Evolutionary conservation across 2,329 filamentous ascomycete genomes (phyloP), one percentile per base, ranked within the genome.

Genomic region (Dryadomyces quercivorus): DNA sequence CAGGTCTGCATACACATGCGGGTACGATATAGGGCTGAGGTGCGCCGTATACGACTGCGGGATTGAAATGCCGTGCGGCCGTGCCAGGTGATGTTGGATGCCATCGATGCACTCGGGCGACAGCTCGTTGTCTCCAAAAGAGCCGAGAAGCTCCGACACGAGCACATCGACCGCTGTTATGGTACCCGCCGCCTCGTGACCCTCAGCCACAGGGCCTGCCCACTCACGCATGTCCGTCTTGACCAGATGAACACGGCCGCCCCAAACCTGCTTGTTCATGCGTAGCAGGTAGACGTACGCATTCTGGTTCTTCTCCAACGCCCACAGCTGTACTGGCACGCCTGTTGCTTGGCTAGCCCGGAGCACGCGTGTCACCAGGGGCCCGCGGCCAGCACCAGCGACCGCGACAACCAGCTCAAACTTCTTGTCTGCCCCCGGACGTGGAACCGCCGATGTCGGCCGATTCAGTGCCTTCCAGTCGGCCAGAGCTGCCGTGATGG

Each of bases 151-250:
- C 68, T 98, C 93, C 2, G 91, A 96, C 31, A 98, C 83, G 3
- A 98, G 73, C 54, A 98, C 95, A 67, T 98, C 93, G 45, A 98
- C 85, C 63, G 84, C 82, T 61, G 79, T 77, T 60, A 80, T 72
- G 6, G 75, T 70, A 15, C 75, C 73, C 3, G 73, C 69, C 45
- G 67, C 65, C 45, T 70, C 65, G 4, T 68, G 62, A 9, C 72
- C 67, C 57, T 71, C 66, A 51, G 72, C 70, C 18, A 77, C 64
- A 1, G 92, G 92, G 0, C 94, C 94, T 63, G 87, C 86, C 94
- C 94, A 98, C 57, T 85, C 85, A 50, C 93, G 84, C 93, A 98
- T 98, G 67, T 98, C 93, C 1, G 90, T 95, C 71, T 95, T 94
- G 60, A 97, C 85, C 36, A 98, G 81, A 1, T 84, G 91, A 20